Evolutionary conservation across 2,329 filamentous ascomycete species (phyloP).

Genomic region (Ophiosphaerella narmari): DNA sequence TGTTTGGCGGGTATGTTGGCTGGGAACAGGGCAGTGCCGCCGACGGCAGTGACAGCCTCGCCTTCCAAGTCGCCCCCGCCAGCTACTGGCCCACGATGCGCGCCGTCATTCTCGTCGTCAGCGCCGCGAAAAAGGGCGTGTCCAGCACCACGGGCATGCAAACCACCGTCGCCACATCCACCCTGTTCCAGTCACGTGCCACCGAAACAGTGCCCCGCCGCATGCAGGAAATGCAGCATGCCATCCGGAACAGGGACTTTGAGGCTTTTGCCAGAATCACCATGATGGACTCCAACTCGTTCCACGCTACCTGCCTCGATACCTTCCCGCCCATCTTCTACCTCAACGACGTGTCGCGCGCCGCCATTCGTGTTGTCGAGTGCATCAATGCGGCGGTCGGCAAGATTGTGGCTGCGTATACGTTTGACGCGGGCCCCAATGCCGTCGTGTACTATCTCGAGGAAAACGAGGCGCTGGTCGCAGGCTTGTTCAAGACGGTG

Average conservation of each 20-base stretch:
- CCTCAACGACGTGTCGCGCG: constrained; percentile 90
- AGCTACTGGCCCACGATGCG: constrained; percentile 96
- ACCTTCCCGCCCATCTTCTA: constrained; percentile 98
- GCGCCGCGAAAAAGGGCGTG: constrained; percentile 93
- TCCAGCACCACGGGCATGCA: constrained; percentile 95
- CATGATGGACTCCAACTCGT: constrained; percentile 96
- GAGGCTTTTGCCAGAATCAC: constrained; percentile 84
- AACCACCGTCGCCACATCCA: constrained; percentile 87
- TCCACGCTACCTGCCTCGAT: constrained; percentile 93
- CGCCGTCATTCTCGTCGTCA: constrained; percentile 87
- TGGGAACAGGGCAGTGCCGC: constrained; percentile 79
- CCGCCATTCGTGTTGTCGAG: constrained; percentile 87
- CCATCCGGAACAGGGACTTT: constrained; percentile 80
- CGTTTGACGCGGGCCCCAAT: constrained; percentile 96
- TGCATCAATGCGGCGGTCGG: constrained; percentile 81
- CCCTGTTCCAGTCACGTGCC: constrained; percentile 81
- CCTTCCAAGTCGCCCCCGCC: constrained; percentile 84
- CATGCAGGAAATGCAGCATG: constrained; percentile 84
- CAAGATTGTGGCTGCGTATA: constrained; percentile 86
- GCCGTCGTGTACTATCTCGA: constrained; percentile 95
- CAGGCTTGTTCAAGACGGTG: constrained; percentile 76
- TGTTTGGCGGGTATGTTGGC: constrained; percentile 95
- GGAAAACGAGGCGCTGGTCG: constrained; percentile 72
- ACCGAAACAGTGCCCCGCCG: constrained; percentile 76
- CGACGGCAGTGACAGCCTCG: constrained; percentile 85